Evolutionary conservation across 2,329 filamentous ascomycete genomes (phyloP).

Genomic region (Nothomitra cinnamomea): DNA sequence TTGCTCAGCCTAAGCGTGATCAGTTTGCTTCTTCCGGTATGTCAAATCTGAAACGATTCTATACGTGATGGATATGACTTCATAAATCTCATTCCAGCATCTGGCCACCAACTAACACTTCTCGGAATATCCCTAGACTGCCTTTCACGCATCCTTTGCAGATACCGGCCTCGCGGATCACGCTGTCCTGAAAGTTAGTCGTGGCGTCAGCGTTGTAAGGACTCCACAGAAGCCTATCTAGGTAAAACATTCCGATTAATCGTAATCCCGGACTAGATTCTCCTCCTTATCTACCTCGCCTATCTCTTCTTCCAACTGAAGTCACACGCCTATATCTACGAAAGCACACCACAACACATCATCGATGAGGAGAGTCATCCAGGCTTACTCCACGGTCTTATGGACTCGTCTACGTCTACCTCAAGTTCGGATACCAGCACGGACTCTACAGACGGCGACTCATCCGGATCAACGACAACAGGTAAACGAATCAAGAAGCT

Average conservation of each 20-base stretch:
- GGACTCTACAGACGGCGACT: conserved; percentile 41
- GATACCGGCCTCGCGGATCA: conserved; percentile 43
- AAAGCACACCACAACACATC: conserved; percentile 79
- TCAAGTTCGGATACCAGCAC: conserved; percentile 31
- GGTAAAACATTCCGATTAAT: not conserved
- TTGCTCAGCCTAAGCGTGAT: conserved; percentile 79
- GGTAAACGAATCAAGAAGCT: conserved; percentile 55
- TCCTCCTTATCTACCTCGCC: conserved; percentile 65
- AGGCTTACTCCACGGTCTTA: conserved; percentile 64
- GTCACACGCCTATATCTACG: conserved; percentile 81
- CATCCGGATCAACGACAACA: too few species aligned
- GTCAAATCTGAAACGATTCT: conserved; percentile 15
- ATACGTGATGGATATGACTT: not conserved
- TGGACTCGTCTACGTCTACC: conserved; percentile 54
- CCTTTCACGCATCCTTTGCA: conserved; percentile 77
- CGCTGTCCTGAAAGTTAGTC: conserved; percentile 67
- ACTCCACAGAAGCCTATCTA: not conserved
- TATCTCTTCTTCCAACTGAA: conserved; percentile 86
- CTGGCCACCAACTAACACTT: too few species aligned
- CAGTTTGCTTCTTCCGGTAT: conserved; percentile 66
- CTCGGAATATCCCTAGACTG: conserved; percentile 36
- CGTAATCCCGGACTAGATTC: conserved; percentile 31
- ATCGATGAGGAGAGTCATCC: conserved; percentile 85
- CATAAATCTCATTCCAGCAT: too few species aligned
- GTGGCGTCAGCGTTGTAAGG: conserved; percentile 70